These are phyloP conservation scores for Naganishia onofrii DNA, from an alignment of 768 basidiomycete genomes.

Conservation along the genomic window DNA sequence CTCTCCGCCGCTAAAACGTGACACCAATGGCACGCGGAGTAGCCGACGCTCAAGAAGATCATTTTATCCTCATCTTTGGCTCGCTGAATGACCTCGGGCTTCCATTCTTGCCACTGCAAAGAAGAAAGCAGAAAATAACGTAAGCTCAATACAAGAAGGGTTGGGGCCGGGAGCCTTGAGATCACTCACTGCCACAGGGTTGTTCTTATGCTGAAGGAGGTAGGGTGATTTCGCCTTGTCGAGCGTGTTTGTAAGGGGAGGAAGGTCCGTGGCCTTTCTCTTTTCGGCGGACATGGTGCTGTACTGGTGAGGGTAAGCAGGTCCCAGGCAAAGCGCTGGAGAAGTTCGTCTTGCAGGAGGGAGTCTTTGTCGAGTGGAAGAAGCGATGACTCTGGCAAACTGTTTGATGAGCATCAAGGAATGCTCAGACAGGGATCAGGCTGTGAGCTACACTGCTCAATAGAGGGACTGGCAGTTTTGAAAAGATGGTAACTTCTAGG, in stretches of 20 bases:
- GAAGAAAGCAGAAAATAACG: background rate
- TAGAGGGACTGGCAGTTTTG: no score
- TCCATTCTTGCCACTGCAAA: constrained; percentile 48
- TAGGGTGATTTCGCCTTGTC: constrained; percentile 44
- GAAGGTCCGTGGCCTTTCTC: constrained; percentile 11
- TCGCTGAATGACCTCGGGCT: constrained; percentile 36
- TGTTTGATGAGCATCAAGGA: background rate
- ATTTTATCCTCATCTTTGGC: constrained; percentile 40
- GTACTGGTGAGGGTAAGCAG: background rate
- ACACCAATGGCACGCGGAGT: constrained; percentile 56
- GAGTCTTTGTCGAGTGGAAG: background rate
- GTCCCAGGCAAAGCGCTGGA: background rate
- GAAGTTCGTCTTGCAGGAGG: no score
- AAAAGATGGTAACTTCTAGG: no score
- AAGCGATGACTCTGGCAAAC: background rate
- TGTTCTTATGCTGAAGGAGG: constrained; percentile 44
- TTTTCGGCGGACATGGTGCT: constrained; percentile 31
- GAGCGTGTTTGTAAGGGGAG: constrained; percentile 39
- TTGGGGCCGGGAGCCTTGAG: background rate
- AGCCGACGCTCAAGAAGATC: constrained; percentile 56
- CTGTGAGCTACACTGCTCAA: no score
- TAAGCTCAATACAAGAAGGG: background rate
- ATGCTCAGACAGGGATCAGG: no score
- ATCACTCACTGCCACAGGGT: constrained; percentile 43
- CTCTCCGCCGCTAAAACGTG: constrained; percentile 51